A percentile compares a stretch with the other conserved stretches of the same genome.
Evolutionary conservation across 495 filamentous ascomycete genomes (phyloP).

Genomic region (Darksidea phi): DNA sequence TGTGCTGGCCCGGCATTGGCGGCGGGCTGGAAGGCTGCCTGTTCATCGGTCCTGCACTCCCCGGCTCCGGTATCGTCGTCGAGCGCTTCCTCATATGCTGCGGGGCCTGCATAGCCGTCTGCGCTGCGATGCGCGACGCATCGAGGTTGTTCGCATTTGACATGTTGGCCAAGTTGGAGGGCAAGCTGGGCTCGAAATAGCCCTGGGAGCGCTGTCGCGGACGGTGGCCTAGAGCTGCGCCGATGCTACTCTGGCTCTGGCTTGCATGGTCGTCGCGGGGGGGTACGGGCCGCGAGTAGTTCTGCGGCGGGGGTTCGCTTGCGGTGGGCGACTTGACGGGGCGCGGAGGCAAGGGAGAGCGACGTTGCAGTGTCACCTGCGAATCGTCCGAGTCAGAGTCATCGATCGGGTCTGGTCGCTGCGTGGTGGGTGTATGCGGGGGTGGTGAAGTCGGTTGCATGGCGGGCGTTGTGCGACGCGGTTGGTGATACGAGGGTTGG

Average conservation of each 20-base stretch:
- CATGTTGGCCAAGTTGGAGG: conserved; percentile 58
- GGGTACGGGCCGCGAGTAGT: conserved; percentile 53
- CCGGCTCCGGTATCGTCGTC: conserved; percentile 58
- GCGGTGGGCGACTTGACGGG: conserved; percentile 8
- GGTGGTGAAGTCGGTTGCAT: conserved; percentile 35
- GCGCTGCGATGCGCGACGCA: conserved; percentile 85
- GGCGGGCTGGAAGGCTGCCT: conserved; percentile 53
- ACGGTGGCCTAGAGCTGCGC: conserved; percentile 38
- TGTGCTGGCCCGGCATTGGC: conserved; percentile 49
- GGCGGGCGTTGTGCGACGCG: conserved; percentile 7
- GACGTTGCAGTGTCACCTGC: conserved; percentile 32
- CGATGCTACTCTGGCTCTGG: conserved; percentile 11
- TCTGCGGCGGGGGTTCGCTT: conserved; percentile 43
- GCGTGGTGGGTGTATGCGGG: conserved; percentile 27
- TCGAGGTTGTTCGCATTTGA: conserved; percentile 46
- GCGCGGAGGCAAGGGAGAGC: conserved; percentile 34
- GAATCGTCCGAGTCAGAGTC: conserved; percentile 34
- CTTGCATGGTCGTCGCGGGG: conserved; percentile 24
- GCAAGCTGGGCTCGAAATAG: conserved; percentile 83
- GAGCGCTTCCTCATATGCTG: conserved; percentile 67
- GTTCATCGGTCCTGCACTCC: conserved; percentile 46
- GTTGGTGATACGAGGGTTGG: not conserved
- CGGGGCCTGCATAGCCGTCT: conserved; percentile 75
- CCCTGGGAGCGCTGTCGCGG: conserved; percentile 74
- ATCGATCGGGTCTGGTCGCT: conserved; percentile 25